Evolutionary conservation across 768 basidiomycete species (phyloP).

Genomic region (Trametes cubensis): DNA sequence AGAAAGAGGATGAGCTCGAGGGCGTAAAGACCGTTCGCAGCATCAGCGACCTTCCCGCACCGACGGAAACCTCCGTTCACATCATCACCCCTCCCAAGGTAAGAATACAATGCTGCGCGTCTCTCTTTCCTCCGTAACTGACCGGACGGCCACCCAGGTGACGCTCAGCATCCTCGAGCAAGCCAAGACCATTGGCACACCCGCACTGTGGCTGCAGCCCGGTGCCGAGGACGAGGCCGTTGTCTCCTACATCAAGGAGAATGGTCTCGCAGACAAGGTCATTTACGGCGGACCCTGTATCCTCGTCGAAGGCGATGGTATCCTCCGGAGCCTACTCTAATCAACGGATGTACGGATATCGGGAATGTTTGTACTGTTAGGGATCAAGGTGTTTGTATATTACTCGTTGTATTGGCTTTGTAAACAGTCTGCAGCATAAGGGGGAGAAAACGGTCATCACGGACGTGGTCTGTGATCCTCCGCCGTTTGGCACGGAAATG

Average conservation of each 20-base stretch:
- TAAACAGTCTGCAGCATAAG: too few relatives aligned
- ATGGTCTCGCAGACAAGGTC: slow-evolving; percentile 65
- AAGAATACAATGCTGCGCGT: neutral
- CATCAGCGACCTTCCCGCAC: slow-evolving; percentile 59
- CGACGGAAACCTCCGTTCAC: slow-evolving; percentile 71
- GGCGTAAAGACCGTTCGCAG: slow-evolving; percentile 58
- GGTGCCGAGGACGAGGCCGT: slow-evolving; percentile 77
- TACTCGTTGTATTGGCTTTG: too few relatives aligned
- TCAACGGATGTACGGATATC: too few relatives aligned
- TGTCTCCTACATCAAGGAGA: slow-evolving; percentile 62
- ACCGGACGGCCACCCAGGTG: slow-evolving; percentile 48
- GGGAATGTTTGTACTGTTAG: too few relatives aligned
- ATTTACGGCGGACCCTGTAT: slow-evolving; percentile 85
- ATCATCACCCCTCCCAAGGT: slow-evolving; percentile 81
- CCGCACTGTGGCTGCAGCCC: slow-evolving; percentile 87
- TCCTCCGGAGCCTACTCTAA: slow-evolving; percentile 33
- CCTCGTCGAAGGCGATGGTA: slow-evolving; percentile 71
- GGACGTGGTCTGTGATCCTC: too few relatives aligned
- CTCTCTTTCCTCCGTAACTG: neutral
- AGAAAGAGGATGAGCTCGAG: slow-evolving; percentile 76
- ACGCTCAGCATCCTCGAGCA: slow-evolving; percentile 69
- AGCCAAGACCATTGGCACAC: slow-evolving; percentile 70
- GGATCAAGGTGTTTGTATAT: too few relatives aligned
- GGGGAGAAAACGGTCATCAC: too few relatives aligned
- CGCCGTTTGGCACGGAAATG: too few relatives aligned